Conservation (phyloP, 2,329 filamentous ascomycete genomes). For the Sodiomyces alkalinus region DNA sequence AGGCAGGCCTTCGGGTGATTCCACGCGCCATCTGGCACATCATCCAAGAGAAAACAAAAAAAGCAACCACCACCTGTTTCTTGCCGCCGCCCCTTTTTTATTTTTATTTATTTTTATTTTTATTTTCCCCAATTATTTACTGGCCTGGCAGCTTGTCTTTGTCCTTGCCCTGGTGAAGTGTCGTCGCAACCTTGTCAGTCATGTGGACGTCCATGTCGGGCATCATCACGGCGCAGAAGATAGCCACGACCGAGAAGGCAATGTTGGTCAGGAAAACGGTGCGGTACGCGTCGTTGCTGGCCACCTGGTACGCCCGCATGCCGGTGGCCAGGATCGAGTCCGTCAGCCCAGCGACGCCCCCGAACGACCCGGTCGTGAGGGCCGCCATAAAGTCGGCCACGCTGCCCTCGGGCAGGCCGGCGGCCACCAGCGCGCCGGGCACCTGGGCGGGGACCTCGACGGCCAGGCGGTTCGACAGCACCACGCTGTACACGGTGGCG, state of each 20-base stretch:
- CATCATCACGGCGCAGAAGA: conserved; percentile 15
- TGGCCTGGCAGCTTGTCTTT: conserved; percentile 7
- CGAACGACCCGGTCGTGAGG: conserved; percentile 15
- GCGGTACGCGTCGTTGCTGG: conserved; percentile 17
- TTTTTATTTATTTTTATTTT: no score
- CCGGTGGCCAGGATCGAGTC: conserved; percentile 14
- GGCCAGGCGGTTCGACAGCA: conserved; percentile 17
- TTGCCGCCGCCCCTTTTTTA: no score
- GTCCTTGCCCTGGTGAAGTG: conserved; percentile 14
- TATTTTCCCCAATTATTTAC: no score
- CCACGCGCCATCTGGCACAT: no score
- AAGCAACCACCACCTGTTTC: no score
- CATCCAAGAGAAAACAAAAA: no score
- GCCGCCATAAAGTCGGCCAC: conserved; percentile 18
- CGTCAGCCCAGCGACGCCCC: conserved; percentile 15
- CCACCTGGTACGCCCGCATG: conserved; percentile 15
- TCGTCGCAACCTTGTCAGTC: conserved; percentile 17
- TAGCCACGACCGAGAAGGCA: conserved; percentile 16
- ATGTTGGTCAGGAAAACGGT: conserved; percentile 20
- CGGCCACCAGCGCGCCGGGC: conserved; percentile 16
- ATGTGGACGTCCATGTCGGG: conserved; percentile 19
- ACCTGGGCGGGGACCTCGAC: conserved; percentile 15
- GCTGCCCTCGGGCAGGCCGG: conserved; percentile 19
- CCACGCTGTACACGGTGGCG: conserved; percentile 17
- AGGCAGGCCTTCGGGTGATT: no score